Conservation (phyloP, 805 yeast genomes). For the Hanseniaspora jakobsenii region DNA sequence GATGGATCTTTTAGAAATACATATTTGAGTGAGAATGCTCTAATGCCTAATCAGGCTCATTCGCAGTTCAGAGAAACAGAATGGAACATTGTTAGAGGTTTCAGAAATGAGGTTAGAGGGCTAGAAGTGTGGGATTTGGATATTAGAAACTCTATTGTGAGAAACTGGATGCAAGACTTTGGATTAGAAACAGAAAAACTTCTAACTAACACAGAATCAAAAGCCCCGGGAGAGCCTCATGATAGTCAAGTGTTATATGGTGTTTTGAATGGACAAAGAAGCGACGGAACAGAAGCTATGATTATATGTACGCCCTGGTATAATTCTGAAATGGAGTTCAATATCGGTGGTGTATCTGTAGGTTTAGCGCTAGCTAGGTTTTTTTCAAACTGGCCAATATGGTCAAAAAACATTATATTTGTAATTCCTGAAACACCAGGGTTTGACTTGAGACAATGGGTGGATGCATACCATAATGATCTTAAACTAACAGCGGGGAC, state of each 20-base stretch:
- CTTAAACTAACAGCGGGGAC: conserved; percentile 86
- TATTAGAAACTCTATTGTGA: conserved; percentile 36
- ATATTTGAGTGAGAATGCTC: conserved; percentile 88
- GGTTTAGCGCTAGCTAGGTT: conserved; percentile 64
- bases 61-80: conserved; percentile 87
- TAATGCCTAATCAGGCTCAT: conserved; percentile 92
- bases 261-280: conserved; percentile 81
- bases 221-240: background rate
- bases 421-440: conserved; percentile 68
- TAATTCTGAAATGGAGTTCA: conserved; percentile 27
- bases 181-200: conserved; percentile 56
- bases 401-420: conserved; percentile 88
- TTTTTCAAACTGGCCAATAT: conserved; percentile 73
- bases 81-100: conserved; percentile 85
- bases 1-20: conserved; percentile 75
- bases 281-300: conserved; percentile 93
- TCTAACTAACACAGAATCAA: conserved; percentile 28
- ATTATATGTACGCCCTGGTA: conserved; percentile 82
- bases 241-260: conserved; percentile 44
- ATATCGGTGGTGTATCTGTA: conserved; percentile 71
- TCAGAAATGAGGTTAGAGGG: conserved; percentile 38
- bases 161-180: conserved; percentile 51
- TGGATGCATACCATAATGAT: conserved; percentile 78
- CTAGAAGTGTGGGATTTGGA: conserved; percentile 23
- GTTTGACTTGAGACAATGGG: conserved; percentile 71